Percentiles rank a stretch among this genome's conserved stretches.
phyloP scores from a whole-genome alignment of 2,329 filamentous ascomycete genomes.

The Alternaria incomplexa region DNA sequence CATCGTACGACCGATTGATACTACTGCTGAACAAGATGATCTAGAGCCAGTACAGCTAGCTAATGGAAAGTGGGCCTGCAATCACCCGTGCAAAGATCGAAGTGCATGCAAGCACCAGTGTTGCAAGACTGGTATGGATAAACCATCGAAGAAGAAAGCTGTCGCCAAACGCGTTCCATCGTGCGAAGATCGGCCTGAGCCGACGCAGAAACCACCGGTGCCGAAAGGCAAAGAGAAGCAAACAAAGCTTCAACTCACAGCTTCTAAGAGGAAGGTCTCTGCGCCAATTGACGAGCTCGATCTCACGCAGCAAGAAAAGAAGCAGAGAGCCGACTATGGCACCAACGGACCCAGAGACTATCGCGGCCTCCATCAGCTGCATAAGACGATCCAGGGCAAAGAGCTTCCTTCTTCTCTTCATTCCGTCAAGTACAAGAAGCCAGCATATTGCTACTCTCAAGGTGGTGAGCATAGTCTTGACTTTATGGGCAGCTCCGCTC shows the following conservation, averaged over 20 bases:
- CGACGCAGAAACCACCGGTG: not conserved
- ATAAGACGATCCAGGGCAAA: conserved; percentile 31
- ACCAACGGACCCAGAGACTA: conserved; percentile 25
- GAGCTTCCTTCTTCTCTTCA: conserved; percentile 26
- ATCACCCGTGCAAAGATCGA: conserved; percentile 71
- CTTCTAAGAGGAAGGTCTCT: conserved; percentile 34
- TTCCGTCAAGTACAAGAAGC: conserved; percentile 36
- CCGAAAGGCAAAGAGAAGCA: conserved; percentile 28
- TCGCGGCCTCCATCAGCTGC: conserved; percentile 32
- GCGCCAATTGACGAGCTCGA: conserved; percentile 38
- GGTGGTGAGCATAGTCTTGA: conserved; percentile 30
- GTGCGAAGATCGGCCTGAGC: conserved; percentile 8
- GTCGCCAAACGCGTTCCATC: conserved; percentile 30
- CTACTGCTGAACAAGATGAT: conserved; percentile 11
- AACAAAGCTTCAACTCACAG: conserved; percentile 35
- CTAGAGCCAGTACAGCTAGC: conserved; percentile 60
- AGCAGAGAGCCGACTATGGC: conserved; percentile 23
- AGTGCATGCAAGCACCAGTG: conserved; percentile 72
- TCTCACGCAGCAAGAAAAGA: conserved; percentile 41
- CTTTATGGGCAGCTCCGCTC: conserved; percentile 18
- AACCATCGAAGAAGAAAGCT: conserved; percentile 58
- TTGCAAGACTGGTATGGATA: conserved; percentile 73
- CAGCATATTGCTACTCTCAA: conserved; percentile 32
- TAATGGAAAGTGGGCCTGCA: conserved; percentile 78
- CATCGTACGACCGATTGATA: not conserved